phyloP scores from a whole-genome alignment of 78 protist species.

The Dictyostelium firmibasis region DNA sequence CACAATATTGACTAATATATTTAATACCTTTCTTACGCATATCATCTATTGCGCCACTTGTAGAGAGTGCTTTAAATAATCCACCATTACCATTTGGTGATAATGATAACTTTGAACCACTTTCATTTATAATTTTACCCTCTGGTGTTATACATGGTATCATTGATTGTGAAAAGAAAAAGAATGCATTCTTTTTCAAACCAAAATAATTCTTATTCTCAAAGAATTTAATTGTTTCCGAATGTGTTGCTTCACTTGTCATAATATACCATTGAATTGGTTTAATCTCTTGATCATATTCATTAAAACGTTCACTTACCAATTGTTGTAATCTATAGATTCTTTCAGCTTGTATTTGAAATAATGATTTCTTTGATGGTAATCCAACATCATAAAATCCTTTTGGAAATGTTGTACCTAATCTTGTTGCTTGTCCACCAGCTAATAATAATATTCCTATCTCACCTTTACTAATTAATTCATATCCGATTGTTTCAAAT shows the following conservation, averaged over 20 bases:
- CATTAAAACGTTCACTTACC: neutral
- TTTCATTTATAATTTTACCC: constrained; percentile 88
- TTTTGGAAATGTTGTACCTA: constrained; percentile 95
- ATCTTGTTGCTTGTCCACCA: constrained; percentile 96
- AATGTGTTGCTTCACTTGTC: constrained; percentile 93
- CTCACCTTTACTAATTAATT: constrained; percentile 67
- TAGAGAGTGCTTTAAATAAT: constrained; percentile 82
- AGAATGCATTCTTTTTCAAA: constrained; percentile 73
- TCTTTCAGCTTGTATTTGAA: constrained; percentile 95
- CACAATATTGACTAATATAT: constrained; percentile 90
- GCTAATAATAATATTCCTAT: constrained; percentile 91
- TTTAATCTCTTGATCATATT: neutral
- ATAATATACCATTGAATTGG: constrained; percentile 90
- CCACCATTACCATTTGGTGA: constrained; percentile 99
- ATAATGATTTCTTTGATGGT: constrained; percentile 94
- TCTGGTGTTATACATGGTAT: constrained; percentile 92
- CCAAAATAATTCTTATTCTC: constrained; percentile 89
- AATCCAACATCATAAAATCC: constrained; percentile 95
- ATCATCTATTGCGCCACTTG: constrained; percentile 83
- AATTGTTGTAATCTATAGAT: constrained; percentile 82
- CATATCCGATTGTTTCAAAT: constrained; percentile 80
- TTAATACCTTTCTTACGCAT: constrained; percentile 87
- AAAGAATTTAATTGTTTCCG: constrained; percentile 86
- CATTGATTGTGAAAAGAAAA: constrained; percentile 92
- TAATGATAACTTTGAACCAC: constrained; percentile 55